Base-by-base conservation (phyloP, 768 basidiomycete species). In the Lactarius psammicola region DNA sequence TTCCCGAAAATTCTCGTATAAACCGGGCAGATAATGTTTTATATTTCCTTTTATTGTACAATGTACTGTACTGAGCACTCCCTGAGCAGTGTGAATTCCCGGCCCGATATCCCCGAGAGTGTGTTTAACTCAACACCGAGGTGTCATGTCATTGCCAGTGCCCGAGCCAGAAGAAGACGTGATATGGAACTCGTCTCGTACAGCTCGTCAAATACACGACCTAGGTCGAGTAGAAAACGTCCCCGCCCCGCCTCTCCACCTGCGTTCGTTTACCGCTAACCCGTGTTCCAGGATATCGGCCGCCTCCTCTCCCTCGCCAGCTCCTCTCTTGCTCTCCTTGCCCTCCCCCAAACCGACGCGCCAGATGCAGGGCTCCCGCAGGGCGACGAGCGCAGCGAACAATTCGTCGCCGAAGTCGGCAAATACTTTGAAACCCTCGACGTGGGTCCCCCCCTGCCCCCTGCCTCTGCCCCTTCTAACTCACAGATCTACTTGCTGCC, bases 391-490 rank as follows among this genome's bases (percentile, higher is more conserved):
- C 82, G 91, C 40, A 91, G 89, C 17, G 90, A 93, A 72, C 88
- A 91, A 71, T 92, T 94, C 69, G 91, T 92, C 46, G 80, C 88
- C 49, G 89, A 92, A 78, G 89, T 89, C 59, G 88, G 87, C 79
- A 89, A 92, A 73, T 93, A 92, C 75, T 94, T 92, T 72, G 87
- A 92, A 70, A 86, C 88, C 31, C 80, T 93, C 10, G 87, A 94
- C 74, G 91, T 92, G 71, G 62, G 82, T 63, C 23, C 46, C 60
- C 15, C 59, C 28, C 18, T 15, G 42, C 36, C 40, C 30, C 9
- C 23, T 18, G 18, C 13, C 26, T 23, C 60, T 36, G 30, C 51
- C 57, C 38, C 40, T 36, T 63, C 30, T 23, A 61, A 63, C 63
- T 30, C 36, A 64, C 34, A 40, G 23, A n/a, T n/a, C n/a, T n/a